A percentile compares a stretch with the other conserved stretches of the same genome.
These are phyloP conservation scores for Hansenula anomala DNA, from an alignment of 1,139 yeast genomes.

Conservation along the genomic window DNA sequence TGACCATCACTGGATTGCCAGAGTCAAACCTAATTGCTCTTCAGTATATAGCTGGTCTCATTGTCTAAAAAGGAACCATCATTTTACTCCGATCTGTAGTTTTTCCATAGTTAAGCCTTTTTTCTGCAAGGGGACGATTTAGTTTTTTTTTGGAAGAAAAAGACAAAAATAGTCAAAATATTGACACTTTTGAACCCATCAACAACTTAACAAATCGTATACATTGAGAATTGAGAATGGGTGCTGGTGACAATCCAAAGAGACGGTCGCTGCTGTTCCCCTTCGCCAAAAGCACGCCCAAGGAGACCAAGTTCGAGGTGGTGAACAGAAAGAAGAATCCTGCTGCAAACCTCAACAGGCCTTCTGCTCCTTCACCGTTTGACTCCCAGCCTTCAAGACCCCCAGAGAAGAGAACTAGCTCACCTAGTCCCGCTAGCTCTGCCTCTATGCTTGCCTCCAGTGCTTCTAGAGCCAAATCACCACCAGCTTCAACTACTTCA, in stretches of 20 bases:
- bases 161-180: neutral
- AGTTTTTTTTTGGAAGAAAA: neutral
- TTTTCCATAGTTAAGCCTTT: neutral
- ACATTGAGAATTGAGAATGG: neutral
- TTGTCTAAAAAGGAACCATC: neutral
- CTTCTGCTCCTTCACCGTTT: neutral
- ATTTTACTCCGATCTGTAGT: too few species aligned
- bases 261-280: constrained; percentile 21
- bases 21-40: constrained; percentile 12
- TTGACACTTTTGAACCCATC: neutral
- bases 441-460: too few species aligned
- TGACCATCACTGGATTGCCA: constrained; percentile 12
- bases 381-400: neutral
- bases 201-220: neutral
- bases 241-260: constrained; percentile 7
- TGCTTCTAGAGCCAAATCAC: too few species aligned
- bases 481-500: neutral
- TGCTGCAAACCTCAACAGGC: neutral
- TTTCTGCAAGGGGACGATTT: neutral
- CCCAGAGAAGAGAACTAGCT: neutral
- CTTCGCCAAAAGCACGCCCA: constrained; percentile 10
- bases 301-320: constrained; percentile 20
- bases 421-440: too few species aligned
- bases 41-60: constrained; percentile 4
- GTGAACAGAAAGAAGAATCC: constrained; percentile 22